These are phyloP conservation scores for Cajanus cajan DNA, from an alignment of 306 rosid species.

Conservation along the genomic window DNA sequence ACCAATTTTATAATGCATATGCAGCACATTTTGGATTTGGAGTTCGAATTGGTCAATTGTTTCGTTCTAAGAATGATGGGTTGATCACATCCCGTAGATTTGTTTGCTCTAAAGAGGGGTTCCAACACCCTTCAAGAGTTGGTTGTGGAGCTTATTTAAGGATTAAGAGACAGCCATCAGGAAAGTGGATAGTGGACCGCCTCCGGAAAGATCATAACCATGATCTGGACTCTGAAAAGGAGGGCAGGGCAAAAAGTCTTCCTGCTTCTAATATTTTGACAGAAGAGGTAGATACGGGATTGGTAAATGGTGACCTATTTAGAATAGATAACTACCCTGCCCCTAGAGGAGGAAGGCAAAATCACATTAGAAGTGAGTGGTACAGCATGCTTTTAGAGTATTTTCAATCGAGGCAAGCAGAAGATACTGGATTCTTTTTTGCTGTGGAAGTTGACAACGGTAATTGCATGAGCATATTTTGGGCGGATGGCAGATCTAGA, in stretches of 20 bases:
- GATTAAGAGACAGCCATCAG: constrained; percentile 80
- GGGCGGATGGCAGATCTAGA: constrained; percentile 98
- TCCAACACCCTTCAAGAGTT: constrained; percentile 93
- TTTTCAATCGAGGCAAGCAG: constrained; percentile 83
- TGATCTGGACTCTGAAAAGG: constrained; percentile 53
- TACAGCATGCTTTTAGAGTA: constrained; percentile 70
- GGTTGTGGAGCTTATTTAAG: constrained; percentile 95
- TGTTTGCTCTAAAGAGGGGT: constrained; percentile 96
- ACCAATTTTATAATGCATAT: constrained; percentile 74
- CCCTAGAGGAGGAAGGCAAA: constrained; percentile 67
- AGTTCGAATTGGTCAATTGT: constrained; percentile 85
- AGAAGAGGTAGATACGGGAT: constrained; percentile 62
- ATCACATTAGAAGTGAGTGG: constrained; percentile 82
- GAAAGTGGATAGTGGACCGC: constrained; percentile 91
- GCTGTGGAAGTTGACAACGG: constrained; percentile 77
- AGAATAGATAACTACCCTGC: constrained; percentile 50
- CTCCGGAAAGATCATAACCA: constrained; percentile 84
- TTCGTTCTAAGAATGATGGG: constrained; percentile 89
- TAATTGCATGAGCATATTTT: constrained; percentile 85
- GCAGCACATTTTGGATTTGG: constrained; percentile 77
- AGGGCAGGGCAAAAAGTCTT: constrained; percentile 40
- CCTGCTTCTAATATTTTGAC: constrained; percentile 56
- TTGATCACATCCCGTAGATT: constrained; percentile 79
- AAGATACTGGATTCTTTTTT: constrained; percentile 93
- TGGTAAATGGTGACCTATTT: constrained; percentile 58